Evolutionary conservation across 176 grass and related monocot genomes (phyloP).

Genomic region (Bothriochloa decipiens): DNA sequence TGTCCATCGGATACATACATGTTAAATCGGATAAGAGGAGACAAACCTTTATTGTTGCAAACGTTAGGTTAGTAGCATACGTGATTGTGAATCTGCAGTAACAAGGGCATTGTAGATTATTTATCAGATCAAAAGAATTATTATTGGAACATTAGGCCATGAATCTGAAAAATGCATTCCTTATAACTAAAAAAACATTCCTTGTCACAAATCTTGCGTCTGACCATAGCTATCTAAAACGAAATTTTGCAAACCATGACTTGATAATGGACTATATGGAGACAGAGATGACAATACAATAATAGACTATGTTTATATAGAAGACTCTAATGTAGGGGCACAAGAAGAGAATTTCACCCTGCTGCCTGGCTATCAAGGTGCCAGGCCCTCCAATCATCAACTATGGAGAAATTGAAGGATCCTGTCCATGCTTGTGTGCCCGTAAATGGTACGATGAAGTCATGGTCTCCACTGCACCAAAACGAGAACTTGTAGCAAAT

Average conservation of each 20-base stretch:
- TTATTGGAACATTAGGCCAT: too few relatives aligned
- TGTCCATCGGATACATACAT: too few relatives aligned
- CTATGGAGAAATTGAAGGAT: slow-evolving; percentile 57
- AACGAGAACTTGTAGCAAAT: neutral
- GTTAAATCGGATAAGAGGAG: neutral
- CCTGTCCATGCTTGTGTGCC: slow-evolving; percentile 58
- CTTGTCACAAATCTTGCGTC: too few relatives aligned
- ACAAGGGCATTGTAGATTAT: too few relatives aligned
- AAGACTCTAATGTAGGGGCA: neutral
- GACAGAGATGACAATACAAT: neutral
- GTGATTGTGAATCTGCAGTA: neutral
- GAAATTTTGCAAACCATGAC: too few relatives aligned
- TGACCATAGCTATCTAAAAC: too few relatives aligned
- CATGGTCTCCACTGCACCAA: slow-evolving; percentile 54
- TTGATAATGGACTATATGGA: too few relatives aligned
- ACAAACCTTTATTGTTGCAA: neutral
- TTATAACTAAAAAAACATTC: too few relatives aligned
- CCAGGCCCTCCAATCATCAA: slow-evolving; percentile 64
- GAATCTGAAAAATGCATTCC: too few relatives aligned
- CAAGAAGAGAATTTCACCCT: slow-evolving; percentile 41
- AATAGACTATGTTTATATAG: neutral
- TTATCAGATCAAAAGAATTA: too few relatives aligned
- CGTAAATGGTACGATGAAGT: slow-evolving; percentile 31
- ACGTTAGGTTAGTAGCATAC: neutral
- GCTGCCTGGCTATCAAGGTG: slow-evolving; percentile 52